Evolutionary conservation across 2,329 filamentous ascomycete genomes (phyloP).

Genomic region (Curvularia spicifera): DNA sequence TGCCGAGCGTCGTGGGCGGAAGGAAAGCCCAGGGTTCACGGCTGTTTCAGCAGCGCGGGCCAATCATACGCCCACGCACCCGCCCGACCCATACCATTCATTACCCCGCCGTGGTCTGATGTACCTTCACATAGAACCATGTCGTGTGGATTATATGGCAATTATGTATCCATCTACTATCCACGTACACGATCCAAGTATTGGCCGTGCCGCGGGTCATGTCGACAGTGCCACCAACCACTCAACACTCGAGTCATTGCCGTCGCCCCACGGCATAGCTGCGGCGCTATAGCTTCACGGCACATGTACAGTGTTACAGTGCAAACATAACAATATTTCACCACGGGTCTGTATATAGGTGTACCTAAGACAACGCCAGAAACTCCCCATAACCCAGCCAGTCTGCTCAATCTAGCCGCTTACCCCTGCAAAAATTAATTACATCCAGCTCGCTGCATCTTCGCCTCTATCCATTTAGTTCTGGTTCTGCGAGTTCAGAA

Average conservation of each 20-base stretch:
- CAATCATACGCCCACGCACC: slow-evolving; percentile 20
- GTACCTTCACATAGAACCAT: slow-evolving; percentile 2
- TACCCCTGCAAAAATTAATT: not conserved
- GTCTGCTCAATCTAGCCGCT: not conserved
- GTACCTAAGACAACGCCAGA: not conserved
- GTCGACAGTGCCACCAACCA: not conserved
- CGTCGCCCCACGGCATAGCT: not conserved
- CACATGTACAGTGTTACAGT: not conserved
- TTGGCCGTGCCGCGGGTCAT: not conserved
- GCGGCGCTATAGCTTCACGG: not conserved
- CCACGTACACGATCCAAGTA: not conserved
- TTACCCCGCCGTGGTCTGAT: slow-evolving; percentile 27
- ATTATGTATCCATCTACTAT: not conserved
- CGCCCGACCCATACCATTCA: slow-evolving; percentile 12
- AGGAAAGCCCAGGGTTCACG: slow-evolving; percentile 11
- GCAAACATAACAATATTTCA: not conserved
- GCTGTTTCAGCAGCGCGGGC: slow-evolving; percentile 15
- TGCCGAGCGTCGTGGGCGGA: slow-evolving; percentile 18
- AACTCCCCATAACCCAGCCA: not conserved
- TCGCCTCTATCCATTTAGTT: slow-evolving; percentile 63
- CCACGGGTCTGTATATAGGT: not conserved
- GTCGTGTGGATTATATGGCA: not conserved
- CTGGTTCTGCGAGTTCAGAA: slow-evolving; percentile 94
- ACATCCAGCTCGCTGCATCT: not conserved
- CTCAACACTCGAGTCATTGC: not conserved